Base-by-base conservation (phyloP, 768 basidiomycete genomes). In the Suillus ampliporus region DNA sequence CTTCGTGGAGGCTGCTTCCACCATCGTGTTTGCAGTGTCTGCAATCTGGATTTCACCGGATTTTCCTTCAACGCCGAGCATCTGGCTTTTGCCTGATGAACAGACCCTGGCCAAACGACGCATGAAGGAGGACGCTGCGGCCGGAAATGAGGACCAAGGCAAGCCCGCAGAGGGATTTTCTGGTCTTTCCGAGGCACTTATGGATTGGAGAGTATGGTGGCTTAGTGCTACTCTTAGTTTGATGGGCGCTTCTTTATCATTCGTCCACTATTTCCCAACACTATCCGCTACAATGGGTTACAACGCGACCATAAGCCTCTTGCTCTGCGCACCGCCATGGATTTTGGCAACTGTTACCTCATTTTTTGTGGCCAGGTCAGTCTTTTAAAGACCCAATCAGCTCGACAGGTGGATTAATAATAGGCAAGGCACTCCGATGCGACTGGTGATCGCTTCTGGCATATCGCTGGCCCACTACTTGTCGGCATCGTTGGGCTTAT, bases 121-220 rank as follows among this genome's bases (percentile, higher is more conserved):
- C 15, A 84, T 91, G 83, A 76, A 76, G 38, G 89, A 90, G 68
- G 89, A 91, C 58, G 77, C 78, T 34, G 83, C 84, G 23, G 79
- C 85, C 21, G 79, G 81, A 11, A 84, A 86, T 61, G 76, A 82
- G 50, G 76, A 78, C 35, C 75, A 83, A 58, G 78, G 74, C 9
- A 82, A 83, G 63, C 63, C 38, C 31, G 57, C 67, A 67, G 59
- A 35, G 75, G 76, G 9, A 73, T 66, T 74, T n/a, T 74, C 76
- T 40, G 89, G 89, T 14, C 71, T 92, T 8, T 60, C 72, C 8
- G 70, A 88, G 67, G 88, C 90, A 15, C 34, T 91, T 59, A 80
- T 78, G 28, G 92, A 95, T 70, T 88, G 87, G 89, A 90, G 87
- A 74, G 88, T 94, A 41, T 94, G 92, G 89, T 90, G 85, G 84